Evolutionary conservation across 1,284 basidiomycete species (phyloP), one percentile per base, ranked within the genome.

Genomic region (Porodaedalea pini): DNA sequence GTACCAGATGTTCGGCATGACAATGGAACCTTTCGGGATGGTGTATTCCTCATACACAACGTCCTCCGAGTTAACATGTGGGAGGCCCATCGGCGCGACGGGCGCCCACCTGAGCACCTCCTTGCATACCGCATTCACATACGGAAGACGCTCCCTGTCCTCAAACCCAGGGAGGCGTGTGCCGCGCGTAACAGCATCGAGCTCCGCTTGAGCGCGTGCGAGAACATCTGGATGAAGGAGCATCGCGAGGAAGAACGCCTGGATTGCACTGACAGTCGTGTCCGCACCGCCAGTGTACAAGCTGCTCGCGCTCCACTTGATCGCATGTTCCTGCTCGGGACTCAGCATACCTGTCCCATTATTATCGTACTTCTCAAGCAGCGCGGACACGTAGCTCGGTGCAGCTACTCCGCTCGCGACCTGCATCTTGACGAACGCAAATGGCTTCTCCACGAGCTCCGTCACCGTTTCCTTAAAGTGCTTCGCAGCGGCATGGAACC

Each of bases 41-140:
- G n/a, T n/a, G n/a, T n/a, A n/a, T n/a, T n/a, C n/a, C n/a, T n/a
- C n/a, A n/a, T n/a, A n/a, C n/a, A n/a, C n/a, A n/a, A n/a, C n/a
- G n/a, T n/a, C n/a, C n/a, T n/a, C n/a, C n/a, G n/a, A n/a, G n/a
- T n/a, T n/a, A n/a, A n/a, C n/a, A n/a, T n/a, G n/a, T n/a, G n/a
- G n/a, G n/a, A n/a, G n/a, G n/a, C n/a, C n/a, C n/a, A n/a, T n/a
- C n/a, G n/a, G n/a, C n/a, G n/a, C n/a, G n/a, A n/a, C n/a, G n/a
- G n/a, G n/a, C n/a, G n/a, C n/a, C n/a, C n/a, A n/a, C n/a, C 54
- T 58, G 36, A 83, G 75, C 10, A 76, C 73, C 63, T 80, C 73
- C 43, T 68, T 65, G 8, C 72, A 61, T 4, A 74, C 51, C 3
- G 72, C 73, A 36, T 65, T 64, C 19, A 75, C 55, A 58, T 77